Percentiles rank a stretch among this genome's conserved stretches.
Conservation (phyloP, 1,284 basidiomycete genomes). For the Mycosarcoma mackinlayi region DNA sequence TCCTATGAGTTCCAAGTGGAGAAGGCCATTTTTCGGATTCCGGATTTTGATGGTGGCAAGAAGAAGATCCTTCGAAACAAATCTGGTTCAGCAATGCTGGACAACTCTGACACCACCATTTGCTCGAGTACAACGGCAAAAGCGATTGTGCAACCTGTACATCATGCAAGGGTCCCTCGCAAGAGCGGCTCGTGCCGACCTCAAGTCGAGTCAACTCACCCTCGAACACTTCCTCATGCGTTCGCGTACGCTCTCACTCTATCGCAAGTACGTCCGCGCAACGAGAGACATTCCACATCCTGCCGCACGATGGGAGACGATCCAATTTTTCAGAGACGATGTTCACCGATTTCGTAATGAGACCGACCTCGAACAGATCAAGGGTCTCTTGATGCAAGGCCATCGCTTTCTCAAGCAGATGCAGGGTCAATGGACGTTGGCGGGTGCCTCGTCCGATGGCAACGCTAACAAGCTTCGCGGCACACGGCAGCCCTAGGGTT, state of each 20-base stretch:
- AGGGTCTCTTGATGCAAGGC: conserved; percentile 46
- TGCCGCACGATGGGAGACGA: conserved; percentile 55
- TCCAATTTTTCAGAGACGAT: conserved; percentile 52
- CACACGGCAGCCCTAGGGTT: conserved; percentile 25
- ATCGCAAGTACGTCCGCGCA: conserved; percentile 54
- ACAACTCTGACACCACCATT: no score
- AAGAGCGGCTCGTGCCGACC: conserved; percentile 27
- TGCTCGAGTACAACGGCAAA: neutral
- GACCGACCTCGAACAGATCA: conserved; percentile 42
- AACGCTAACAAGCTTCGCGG: conserved; percentile 32
- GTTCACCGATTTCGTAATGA: conserved; percentile 39
- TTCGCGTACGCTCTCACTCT: conserved; percentile 45
- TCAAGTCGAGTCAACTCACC: conserved; percentile 44
- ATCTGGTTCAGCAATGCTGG: no score
- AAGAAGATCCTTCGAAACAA: no score
- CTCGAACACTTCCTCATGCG: conserved; percentile 57
- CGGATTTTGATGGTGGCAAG: conserved; percentile 18
- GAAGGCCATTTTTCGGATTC: conserved; percentile 15
- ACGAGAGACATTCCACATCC: conserved; percentile 60
- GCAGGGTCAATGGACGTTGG: conserved; percentile 52
- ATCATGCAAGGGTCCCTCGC: conserved; percentile 19
- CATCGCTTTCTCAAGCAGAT: conserved; percentile 51
- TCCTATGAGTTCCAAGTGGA: no score
- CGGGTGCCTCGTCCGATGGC: conserved; percentile 28
- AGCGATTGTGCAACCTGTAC: no score